A percentile compares a stretch with the other conserved stretches of the same genome.
Conservation (phyloP, 306 rosid genomes). For the Begonia fuchsioides region DNA sequence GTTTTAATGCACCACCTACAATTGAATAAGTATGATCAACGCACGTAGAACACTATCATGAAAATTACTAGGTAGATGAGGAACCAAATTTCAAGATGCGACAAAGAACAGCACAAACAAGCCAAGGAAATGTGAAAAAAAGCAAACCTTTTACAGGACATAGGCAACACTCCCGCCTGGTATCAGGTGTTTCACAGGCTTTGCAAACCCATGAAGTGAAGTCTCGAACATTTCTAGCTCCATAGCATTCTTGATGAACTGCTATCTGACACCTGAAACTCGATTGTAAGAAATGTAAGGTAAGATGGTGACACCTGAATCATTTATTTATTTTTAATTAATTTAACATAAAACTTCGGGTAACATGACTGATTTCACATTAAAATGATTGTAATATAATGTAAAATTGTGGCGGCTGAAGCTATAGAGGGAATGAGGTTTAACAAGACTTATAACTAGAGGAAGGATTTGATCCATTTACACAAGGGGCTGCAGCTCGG, state of each 20-base stretch:
- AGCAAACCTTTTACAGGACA: constrained; percentile 86
- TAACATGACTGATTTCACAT: too few species aligned
- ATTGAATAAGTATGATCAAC: constrained; percentile 12
- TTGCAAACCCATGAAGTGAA: constrained; percentile 98
- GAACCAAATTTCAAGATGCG: not conserved
- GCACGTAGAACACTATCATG: constrained; percentile 5
- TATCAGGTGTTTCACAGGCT: constrained; percentile 79
- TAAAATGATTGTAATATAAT: too few species aligned
- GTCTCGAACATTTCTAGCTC: constrained; percentile 84
- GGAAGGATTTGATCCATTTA: too few species aligned
- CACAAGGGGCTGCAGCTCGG: too few species aligned
- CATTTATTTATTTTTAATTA: too few species aligned
- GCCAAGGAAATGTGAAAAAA: constrained; percentile 4
- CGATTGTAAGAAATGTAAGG: too few species aligned
- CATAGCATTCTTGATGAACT: constrained; percentile 99
- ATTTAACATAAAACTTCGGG: too few species aligned
- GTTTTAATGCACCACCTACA: constrained; percentile 97
- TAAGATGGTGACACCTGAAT: too few species aligned
- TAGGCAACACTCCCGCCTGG: constrained; percentile 93
- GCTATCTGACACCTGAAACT: constrained; percentile 84
- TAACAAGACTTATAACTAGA: too few species aligned
- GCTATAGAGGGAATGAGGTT: too few species aligned
- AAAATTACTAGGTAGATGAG: too few species aligned
- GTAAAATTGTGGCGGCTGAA: too few species aligned
- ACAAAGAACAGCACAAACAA: not conserved